Conservation (phyloP, 1,284 basidiomycete species). For the Apiotrichum laibachii region DNA sequence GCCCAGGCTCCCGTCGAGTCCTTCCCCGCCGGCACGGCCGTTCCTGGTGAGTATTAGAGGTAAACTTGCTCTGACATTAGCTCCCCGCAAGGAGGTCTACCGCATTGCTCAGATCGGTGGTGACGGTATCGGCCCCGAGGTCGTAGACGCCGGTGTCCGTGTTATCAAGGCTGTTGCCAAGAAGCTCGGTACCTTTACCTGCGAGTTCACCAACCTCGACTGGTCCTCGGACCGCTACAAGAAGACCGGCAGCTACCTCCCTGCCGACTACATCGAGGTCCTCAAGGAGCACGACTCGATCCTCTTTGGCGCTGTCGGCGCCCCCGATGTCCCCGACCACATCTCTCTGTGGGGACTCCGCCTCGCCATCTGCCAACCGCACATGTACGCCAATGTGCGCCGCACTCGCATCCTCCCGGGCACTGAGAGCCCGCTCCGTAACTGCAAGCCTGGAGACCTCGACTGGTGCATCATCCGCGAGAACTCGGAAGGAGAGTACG, state of each 20-base stretch:
- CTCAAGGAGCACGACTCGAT: slow-evolving; percentile 50
- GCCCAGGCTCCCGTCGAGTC: slow-evolving; percentile 1
- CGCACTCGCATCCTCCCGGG: slow-evolving; percentile 58
- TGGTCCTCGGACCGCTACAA: slow-evolving; percentile 45
- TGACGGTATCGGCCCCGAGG: slow-evolving; percentile 59
- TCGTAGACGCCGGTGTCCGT: slow-evolving; percentile 51
- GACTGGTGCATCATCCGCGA: slow-evolving; percentile 59
- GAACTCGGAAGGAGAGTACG: slow-evolving; percentile 61
- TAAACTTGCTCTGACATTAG: too few species aligned
- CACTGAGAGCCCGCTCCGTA: slow-evolving; percentile 55
- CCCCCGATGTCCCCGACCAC: slow-evolving; percentile 57
- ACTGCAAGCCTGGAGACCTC: slow-evolving; percentile 44
- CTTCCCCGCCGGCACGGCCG: slow-evolving; percentile 23
- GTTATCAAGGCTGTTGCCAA: slow-evolving; percentile 45
- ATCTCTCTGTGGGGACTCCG: slow-evolving; percentile 59
- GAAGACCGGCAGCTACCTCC: slow-evolving; percentile 50
- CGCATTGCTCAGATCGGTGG: slow-evolving; percentile 60
- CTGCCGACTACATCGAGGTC: slow-evolving; percentile 48
- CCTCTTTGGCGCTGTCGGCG: slow-evolving; percentile 52
- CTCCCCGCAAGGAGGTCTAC: slow-evolving; percentile 37
- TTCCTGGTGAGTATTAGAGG: slow-evolving; percentile 12
- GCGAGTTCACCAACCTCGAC: slow-evolving; percentile 51
- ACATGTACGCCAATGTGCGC: slow-evolving; percentile 60
- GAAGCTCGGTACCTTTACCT: slow-evolving; percentile 38
- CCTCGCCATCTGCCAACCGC: slow-evolving; percentile 57